Evolutionary conservation across 176 grass and related monocot species (phyloP), one percentile per base, ranked within the genome.

Genomic region (Ensete glaucum): DNA sequence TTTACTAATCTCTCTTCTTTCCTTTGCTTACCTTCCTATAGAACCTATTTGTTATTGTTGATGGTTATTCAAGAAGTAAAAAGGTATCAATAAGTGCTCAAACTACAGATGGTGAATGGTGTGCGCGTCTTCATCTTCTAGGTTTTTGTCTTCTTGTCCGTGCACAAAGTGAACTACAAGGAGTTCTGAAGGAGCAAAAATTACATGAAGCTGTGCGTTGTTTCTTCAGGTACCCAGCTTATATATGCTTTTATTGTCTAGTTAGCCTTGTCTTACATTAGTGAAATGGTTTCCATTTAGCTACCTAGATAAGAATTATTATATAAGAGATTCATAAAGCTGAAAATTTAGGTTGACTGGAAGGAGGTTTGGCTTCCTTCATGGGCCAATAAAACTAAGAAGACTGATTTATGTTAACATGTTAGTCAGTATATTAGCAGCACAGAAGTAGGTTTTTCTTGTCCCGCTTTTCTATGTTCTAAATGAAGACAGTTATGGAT

Each of bases 101-200:
- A 79, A 73, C 62, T 77, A 69, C 65, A 72, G 85, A 98, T 70
- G 82, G 62, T 70, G 83, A 83, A 77, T 85, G 80, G 72, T 87
- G 75, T 87, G 79, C 88, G 73, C 79, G 48, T 19, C 77, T 89
- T 63, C 94, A 98, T 89, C 90, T 98, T 63, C 84, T 81, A 77
- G 94, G 94, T 81, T 98, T 91, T 87, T 98, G 88, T 84, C 75
- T 92, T 76, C 72, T 98, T 72, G 71, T 89, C 79, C 90, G 86
- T 72, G 88, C 90, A 59, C 82, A 82, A 56, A 80, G 81, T 78
- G 86, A 86, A 87, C 84, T 84, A 73, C 85, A 90, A 82, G 78
- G 75, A 62, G 76, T 82, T 73, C 77, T 93, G 67, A 98, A 82
- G 85, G 88, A 93, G 77, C 89, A 82, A 75, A 93, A 89, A 73